Conservation (phyloP, 2,329 filamentous ascomycete genomes). For the Fusarium agapanthi region DNA sequence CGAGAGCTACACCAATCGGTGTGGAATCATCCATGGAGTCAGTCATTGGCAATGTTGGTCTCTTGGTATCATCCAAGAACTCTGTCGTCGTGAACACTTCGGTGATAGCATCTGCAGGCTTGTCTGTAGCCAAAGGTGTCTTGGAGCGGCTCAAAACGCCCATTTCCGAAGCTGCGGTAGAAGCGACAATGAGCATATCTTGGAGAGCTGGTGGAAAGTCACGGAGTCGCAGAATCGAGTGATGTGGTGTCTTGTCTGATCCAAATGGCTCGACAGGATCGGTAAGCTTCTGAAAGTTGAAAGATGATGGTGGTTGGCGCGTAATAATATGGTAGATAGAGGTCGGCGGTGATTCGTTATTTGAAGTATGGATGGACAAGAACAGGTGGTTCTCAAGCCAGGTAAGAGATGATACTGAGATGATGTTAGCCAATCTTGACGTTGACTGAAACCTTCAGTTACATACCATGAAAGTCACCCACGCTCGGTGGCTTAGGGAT, state of each 20-base stretch:
- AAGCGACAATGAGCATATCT: slow-evolving; percentile 83
- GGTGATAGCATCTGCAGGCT: slow-evolving; percentile 65
- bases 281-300: slow-evolving; percentile 76
- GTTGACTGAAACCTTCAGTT: background rate
- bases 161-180: slow-evolving; percentile 81
- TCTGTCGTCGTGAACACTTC: slow-evolving; percentile 79
- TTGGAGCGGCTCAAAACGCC: slow-evolving; percentile 81
- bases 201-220: slow-evolving; percentile 83
- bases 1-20: slow-evolving; percentile 80
- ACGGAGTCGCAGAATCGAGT: slow-evolving; percentile 79
- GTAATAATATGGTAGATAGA: slow-evolving; percentile 84
- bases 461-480: slow-evolving; percentile 72
- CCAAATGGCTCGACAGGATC: slow-evolving; percentile 80
- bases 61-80: slow-evolving; percentile 75
- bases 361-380: slow-evolving; percentile 79
- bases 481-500: slow-evolving; percentile 81
- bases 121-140: slow-evolving; percentile 69
- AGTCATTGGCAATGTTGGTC: slow-evolving; percentile 78
- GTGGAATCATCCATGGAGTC: slow-evolving; percentile 71
- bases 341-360: slow-evolving; percentile 64
- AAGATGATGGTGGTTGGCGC: slow-evolving; percentile 66
- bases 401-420: slow-evolving; percentile 75
- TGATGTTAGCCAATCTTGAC: slow-evolving; percentile 4
- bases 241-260: slow-evolving; percentile 73
- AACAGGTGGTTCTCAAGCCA: slow-evolving; percentile 94